Evolutionary conservation across 495 filamentous ascomycete species (phyloP).

Genomic region (Hamigera avellanea): DNA sequence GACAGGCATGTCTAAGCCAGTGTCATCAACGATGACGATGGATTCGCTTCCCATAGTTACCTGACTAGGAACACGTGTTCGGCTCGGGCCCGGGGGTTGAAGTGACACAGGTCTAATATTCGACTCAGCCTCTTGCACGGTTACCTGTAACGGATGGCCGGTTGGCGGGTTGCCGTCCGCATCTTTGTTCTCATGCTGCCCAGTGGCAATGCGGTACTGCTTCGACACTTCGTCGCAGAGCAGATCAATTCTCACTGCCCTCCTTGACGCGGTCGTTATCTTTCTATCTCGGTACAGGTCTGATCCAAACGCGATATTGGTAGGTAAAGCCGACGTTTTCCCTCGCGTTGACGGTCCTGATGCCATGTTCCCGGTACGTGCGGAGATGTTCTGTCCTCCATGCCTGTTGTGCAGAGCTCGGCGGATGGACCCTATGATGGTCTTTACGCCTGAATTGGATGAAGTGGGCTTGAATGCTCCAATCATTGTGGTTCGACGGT

Average conservation of each 20-base stretch:
- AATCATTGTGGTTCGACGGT: constrained; percentile 24
- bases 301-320: constrained; percentile 34
- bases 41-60: constrained; percentile 73
- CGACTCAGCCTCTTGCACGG: constrained; percentile 1
- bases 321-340: constrained; percentile 34
- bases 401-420: constrained; percentile 71
- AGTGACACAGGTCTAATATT: constrained; percentile 2
- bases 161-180: background rate
- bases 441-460: constrained; percentile 62
- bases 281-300: constrained; percentile 35
- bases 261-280: constrained; percentile 21
- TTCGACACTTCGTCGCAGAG: constrained; percentile 62
- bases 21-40: constrained; percentile 72
- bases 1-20: constrained; percentile 23
- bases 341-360: constrained; percentile 13
- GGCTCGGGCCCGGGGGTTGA: constrained; percentile 2
- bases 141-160: constrained; percentile 4
- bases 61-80: constrained; percentile 36
- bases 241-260: constrained; percentile 51
- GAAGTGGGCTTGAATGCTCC: constrained; percentile 18
- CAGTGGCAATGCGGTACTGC: constrained; percentile 42
- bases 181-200: background rate
- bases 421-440: constrained; percentile 75
- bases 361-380: constrained; percentile 30
- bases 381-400: constrained; percentile 27